phyloP scores from a whole-genome alignment of 2,329 filamentous ascomycete genomes.

The Hymenoscyphus occultus region DNA sequence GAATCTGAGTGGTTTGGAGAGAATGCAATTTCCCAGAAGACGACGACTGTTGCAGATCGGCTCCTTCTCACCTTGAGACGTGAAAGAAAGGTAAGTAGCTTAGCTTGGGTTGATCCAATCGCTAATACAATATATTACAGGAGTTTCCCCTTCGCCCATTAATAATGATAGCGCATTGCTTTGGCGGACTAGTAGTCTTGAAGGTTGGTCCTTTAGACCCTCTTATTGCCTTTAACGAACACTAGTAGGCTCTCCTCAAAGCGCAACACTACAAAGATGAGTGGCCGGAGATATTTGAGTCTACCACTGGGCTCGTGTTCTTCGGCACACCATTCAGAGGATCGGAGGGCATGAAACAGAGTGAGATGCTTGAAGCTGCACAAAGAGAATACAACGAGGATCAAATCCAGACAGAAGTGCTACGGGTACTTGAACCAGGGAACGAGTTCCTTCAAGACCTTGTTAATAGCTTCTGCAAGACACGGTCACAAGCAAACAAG shows the following conservation, averaged over 20 bases:
- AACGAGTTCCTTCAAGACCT: constrained; percentile 6
- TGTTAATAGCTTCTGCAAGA: not conserved
- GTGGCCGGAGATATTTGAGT: not conserved
- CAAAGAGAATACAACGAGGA: constrained; percentile 1
- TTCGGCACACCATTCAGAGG: constrained; percentile 6
- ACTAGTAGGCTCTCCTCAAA: not conserved
- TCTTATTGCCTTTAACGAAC: not conserved
- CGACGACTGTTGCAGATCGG: not conserved
- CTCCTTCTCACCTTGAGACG: not conserved
- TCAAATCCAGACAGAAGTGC: constrained; percentile 3
- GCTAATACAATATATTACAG: not conserved
- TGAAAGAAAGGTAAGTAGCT: not conserved
- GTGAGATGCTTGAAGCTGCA: constrained; percentile 4
- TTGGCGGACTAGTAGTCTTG: constrained; percentile 2
- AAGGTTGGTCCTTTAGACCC: not conserved
- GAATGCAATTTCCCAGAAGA: constrained; percentile 1
- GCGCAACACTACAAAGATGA: not conserved
- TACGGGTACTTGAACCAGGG: not conserved
- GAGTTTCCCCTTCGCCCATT: constrained; percentile 6
- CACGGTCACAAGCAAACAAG: constrained; percentile 6
- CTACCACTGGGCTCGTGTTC: constrained; percentile 1
- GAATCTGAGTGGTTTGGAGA: constrained; percentile 3
- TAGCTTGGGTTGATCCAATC: not conserved
- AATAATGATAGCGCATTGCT: constrained; percentile 3
- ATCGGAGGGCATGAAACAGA: not conserved